Percentiles rank a stretch among this genome's conserved stretches.
Conservation (phyloP, 768 basidiomycete species). For the Boletus eberwhitei region DNA sequence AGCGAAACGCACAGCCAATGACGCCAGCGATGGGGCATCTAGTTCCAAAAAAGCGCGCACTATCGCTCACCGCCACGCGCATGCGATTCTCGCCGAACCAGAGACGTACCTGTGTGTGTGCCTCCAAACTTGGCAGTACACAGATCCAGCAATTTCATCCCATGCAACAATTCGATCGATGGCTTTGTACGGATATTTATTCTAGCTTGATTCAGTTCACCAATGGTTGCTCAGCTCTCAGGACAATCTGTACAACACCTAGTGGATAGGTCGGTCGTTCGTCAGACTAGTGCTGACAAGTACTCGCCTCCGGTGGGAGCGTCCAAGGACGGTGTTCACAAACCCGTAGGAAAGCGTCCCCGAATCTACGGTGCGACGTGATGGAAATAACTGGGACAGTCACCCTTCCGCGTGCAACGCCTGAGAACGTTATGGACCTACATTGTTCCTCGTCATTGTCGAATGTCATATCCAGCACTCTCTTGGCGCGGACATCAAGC, state of each 20-base stretch:
- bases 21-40: slow-evolving; percentile 16
- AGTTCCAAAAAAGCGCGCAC: slow-evolving; percentile 31
- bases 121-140: too few species aligned
- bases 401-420: neutral
- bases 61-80: slow-evolving; percentile 29
- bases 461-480: slow-evolving; percentile 57
- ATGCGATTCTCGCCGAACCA: slow-evolving; percentile 38
- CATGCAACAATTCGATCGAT: neutral
- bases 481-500: slow-evolving; percentile 44
- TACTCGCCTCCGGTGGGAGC: slow-evolving; percentile 64
- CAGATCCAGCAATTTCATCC: too few species aligned
- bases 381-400: slow-evolving; percentile 54
- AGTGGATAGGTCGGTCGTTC: neutral
- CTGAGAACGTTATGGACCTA: slow-evolving; percentile 32
- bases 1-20: slow-evolving; percentile 38
- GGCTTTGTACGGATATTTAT: neutral
- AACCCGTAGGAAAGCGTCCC: slow-evolving; percentile 50
- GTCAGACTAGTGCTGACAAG: neutral
- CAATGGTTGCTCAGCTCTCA: slow-evolving; percentile 15
- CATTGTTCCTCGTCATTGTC: slow-evolving; percentile 42
- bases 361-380: slow-evolving; percentile 63
- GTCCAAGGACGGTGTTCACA: slow-evolving; percentile 43
- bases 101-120: slow-evolving; percentile 34
- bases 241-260: slow-evolving; percentile 28
- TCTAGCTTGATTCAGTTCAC: slow-evolving; percentile 5